A percentile compares a stretch with the other conserved stretches of the same genome.
These are phyloP conservation scores for Boletus sp. DNA, from an alignment of 1,284 basidiomycete genomes.

Conservation along the genomic window DNA sequence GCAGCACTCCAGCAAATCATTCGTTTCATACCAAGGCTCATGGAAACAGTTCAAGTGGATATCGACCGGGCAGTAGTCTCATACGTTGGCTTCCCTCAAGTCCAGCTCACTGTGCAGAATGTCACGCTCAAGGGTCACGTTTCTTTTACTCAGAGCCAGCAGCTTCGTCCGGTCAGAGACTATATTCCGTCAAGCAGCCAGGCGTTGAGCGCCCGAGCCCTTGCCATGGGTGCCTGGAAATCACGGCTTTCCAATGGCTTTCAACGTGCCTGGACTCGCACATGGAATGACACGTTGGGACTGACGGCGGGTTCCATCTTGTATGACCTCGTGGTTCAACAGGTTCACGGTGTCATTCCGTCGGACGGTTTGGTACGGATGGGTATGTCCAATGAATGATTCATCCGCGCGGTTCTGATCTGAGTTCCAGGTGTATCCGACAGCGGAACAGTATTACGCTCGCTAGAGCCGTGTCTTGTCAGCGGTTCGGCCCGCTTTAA, in stretches of 20 bases:
- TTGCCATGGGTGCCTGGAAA: constrained; percentile 60
- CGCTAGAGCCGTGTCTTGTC: constrained; percentile 52
- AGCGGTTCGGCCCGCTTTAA: constrained; percentile 57
- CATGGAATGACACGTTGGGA: constrained; percentile 70
- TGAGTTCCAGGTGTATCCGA: constrained; percentile 15
- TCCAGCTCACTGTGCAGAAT: constrained; percentile 52
- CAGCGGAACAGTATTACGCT: constrained; percentile 44
- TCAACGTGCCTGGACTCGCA: constrained; percentile 61
- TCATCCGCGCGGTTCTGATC: constrained; percentile 12
- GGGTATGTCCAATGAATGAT: constrained; percentile 31
- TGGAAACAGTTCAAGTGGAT: constrained; percentile 68
- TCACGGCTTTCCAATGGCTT: constrained; percentile 61
- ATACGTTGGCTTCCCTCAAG: constrained; percentile 53
- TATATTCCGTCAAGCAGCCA: constrained; percentile 28
- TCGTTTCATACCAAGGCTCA: constrained; percentile 63
- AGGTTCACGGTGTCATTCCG: constrained; percentile 49
- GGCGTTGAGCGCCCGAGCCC: constrained; percentile 44
- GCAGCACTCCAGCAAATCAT: constrained; percentile 60
- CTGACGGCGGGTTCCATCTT: constrained; percentile 58
- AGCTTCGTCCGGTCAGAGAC: constrained; percentile 34
- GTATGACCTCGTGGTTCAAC: constrained; percentile 53
- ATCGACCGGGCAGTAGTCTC: constrained; percentile 56
- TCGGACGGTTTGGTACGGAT: constrained; percentile 20
- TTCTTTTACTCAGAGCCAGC: constrained; percentile 55
- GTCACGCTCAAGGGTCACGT: constrained; percentile 59